Conservation (phyloP, 129 eudicot genomes). For the Oenanthe sinensis region DNA sequence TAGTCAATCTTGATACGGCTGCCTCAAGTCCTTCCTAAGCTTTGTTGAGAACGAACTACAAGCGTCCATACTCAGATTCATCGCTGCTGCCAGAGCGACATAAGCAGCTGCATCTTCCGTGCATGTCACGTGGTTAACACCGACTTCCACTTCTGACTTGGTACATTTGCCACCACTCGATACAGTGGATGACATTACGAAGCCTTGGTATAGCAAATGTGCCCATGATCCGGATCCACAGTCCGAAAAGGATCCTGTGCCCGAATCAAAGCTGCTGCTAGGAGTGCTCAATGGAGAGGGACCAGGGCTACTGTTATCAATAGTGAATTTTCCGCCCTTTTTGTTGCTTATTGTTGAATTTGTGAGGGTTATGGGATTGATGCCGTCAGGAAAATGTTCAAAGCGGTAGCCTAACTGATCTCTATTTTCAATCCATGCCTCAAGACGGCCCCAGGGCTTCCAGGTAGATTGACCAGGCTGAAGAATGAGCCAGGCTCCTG, state of each 20-base stretch:
- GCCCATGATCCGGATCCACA: constrained; percentile 71
- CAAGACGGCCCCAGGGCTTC: constrained; percentile 97
- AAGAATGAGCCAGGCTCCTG: constrained; percentile 94
- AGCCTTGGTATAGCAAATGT: constrained; percentile 57
- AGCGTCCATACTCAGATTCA: constrained; percentile 74
- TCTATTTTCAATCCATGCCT: constrained; percentile 70
- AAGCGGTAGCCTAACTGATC: constrained; percentile 58
- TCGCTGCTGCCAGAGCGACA: constrained; percentile 81
- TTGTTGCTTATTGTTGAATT: constrained; percentile 40
- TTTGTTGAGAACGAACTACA: constrained; percentile 58
- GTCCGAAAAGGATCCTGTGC: constrained; percentile 49
- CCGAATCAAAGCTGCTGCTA: constrained; percentile 56
- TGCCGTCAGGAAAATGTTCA: constrained; percentile 64
- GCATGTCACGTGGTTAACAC: constrained; percentile 77
- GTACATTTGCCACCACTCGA: constrained; percentile 46
- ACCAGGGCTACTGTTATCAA: constrained; percentile 40
- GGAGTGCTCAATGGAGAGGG: constrained; percentile 56
- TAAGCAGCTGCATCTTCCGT: constrained; percentile 86
- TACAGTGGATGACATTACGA: constrained; percentile 89
- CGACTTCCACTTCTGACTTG: constrained; percentile 74
- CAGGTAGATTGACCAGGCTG: constrained; percentile 78
- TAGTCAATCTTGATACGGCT: constrained; percentile 28
- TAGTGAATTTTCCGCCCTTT: constrained; percentile 53
- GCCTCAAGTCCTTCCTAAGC: constrained; percentile 78
- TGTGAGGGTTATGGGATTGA: constrained; percentile 42